Evolutionary conservation across 352 stramenopile species (phyloP).

Genomic region (Globisporangium yorkense): DNA sequence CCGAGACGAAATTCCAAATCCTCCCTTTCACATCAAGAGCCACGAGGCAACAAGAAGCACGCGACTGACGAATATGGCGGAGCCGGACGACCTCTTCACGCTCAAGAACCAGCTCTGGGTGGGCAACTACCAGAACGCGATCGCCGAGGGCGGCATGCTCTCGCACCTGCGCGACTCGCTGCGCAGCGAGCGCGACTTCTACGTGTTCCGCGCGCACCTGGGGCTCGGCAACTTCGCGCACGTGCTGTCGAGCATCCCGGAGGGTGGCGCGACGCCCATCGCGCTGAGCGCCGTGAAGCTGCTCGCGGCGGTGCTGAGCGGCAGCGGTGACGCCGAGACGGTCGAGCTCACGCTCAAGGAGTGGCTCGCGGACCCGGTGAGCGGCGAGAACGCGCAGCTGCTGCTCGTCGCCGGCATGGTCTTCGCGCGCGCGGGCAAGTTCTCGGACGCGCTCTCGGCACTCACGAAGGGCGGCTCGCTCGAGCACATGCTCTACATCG

Average conservation of each 20-base stretch:
- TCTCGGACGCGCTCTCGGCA: slow-evolving; percentile 92
- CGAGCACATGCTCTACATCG: slow-evolving; percentile 90
- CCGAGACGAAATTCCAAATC: no score
- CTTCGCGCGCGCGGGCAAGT: slow-evolving; percentile 88
- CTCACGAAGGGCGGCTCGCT: slow-evolving; percentile 88
- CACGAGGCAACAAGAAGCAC: not conserved
- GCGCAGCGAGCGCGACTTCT: slow-evolving; percentile 92
- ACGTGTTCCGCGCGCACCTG: slow-evolving; percentile 90
- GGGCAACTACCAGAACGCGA: slow-evolving; percentile 93
- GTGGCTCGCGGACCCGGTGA: slow-evolving; percentile 81
- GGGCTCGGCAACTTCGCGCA: slow-evolving; percentile 87
- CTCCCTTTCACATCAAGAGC: not conserved
- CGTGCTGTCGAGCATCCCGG: slow-evolving; percentile 85
- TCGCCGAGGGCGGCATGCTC: slow-evolving; percentile 89
- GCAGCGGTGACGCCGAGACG: slow-evolving; percentile 77
- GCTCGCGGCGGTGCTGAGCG: slow-evolving; percentile 78
- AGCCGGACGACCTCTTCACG: slow-evolving; percentile 97
- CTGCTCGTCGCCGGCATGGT: slow-evolving; percentile 93
- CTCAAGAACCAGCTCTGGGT: slow-evolving; percentile 97
- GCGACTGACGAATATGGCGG: slow-evolving; percentile 47
- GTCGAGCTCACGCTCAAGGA: slow-evolving; percentile 88
- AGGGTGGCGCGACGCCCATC: slow-evolving; percentile 57
- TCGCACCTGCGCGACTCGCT: slow-evolving; percentile 80
- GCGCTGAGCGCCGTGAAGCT: slow-evolving; percentile 83
- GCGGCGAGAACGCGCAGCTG: slow-evolving; percentile 85